Evolutionary conservation across 139 green algal species (phyloP), one percentile per base, ranked within the genome.

Genomic region (Tetratostichococcus sp.): DNA sequence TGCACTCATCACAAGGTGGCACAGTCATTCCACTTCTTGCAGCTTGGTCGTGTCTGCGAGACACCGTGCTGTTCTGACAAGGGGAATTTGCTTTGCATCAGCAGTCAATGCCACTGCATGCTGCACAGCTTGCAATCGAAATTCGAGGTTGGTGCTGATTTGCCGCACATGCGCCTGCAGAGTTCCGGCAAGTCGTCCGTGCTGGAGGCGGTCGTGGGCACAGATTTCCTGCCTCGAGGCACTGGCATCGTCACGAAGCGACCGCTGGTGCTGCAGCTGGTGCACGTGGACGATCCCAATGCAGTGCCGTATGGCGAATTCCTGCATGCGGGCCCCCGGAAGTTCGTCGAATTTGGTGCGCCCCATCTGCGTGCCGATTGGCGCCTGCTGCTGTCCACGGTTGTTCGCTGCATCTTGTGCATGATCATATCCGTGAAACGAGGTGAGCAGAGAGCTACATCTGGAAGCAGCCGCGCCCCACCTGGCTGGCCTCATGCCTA

Each of bases 121-220:
- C 21, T 31, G 62, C 11, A 28, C 35, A 62, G 33, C 34, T 65
- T 3, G 17, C 33, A 33, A 28, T 50, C 21, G 8, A 75, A 21
- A 67, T 39, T 19, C 42, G 28, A 68, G 26, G 39, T 30, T 30
- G 26, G 4, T 39, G 22, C 23, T 31, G 39, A 50, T 11, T 50
- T 50, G 39, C 11, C 39, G 39, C 39, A 50, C n/a, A n/a, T 58
- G 23, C 77, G 33, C 26, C 22, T 78, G 75, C 91, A 98, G 90
- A 95, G 87, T 68, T 96, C 90, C 22, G 94, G 94, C 59, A 98
- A 98, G 82, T 94, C 85, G 57, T 95, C 88, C 0, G 94, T 98
- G 81, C 85, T 98, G 42, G 94, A 98, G 82, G 92, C 92, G 34
- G 92, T 98, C 14, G 94, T 98, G 26, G 94, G 94, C 22, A 86